Base-by-base conservation (phyloP, 257 asterid species). In the Knoxia roxburghii region DNA sequence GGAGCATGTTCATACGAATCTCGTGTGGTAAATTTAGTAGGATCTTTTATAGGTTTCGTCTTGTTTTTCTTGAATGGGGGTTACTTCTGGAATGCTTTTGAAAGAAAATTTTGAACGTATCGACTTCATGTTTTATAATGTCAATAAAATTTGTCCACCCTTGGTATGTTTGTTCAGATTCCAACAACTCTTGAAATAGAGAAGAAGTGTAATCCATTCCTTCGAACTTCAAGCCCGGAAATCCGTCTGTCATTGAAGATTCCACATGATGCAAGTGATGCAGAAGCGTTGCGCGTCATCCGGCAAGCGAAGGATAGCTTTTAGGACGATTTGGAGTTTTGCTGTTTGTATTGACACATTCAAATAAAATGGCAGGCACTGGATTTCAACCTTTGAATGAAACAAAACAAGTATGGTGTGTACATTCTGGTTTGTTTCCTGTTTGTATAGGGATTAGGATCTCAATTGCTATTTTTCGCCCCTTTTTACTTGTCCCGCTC, bases 201-300 rank as follows among this genome's bases (percentile, higher is more conserved):
- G 86, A 93, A 93, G 82, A 67, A 66, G 61, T 93, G 97, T 40
- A 93, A 93, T 75, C 99, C 99, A 0, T 93, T 93, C 75, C 96
- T 90, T 65, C 97, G 99, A 41, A 88, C 96, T 48, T 86, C 93
- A 63, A 86, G 96, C 67, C 32, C 46, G 73, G 97, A 93, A 83
- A 90, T 93, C 65, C 84, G 99, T 68, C 67, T 43, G 73, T 85
- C 87, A 13, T 78, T 93, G 72, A 85, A 73, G 51, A 85, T 93
- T 73, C 81, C 90, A 0, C 80, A 79, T 77, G 73, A 86, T 15
- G 94, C 95, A 24, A 83, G 81, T 55, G 97, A 90, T 43, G 85
- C 89, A 14, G 95, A 84, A 77, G 95, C 90, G 23, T 75, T 93
- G 59, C 88, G 89, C 17, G 80, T 74, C 67, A 90, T 93, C 70